Evolutionary conservation across 1,284 basidiomycete genomes (phyloP), one percentile per base, ranked within the genome.

Genomic region (Trametes polyzona): DNA sequence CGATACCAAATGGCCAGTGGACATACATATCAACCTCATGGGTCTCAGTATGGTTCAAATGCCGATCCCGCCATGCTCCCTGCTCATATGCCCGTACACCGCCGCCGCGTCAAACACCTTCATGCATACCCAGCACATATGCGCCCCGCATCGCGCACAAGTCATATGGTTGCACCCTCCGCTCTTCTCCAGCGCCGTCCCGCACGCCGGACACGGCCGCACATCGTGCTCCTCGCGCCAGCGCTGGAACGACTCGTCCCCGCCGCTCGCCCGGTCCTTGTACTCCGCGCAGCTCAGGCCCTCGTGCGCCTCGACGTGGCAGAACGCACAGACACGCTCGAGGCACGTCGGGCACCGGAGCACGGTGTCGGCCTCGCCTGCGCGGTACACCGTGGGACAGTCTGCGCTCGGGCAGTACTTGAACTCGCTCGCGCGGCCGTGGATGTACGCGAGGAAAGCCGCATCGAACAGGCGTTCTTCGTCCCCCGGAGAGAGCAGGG

Each of bases 381-480:
- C 50, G 37, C 70, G 66, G 42, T 73, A 74, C 16, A 72, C 58
- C 24, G 63, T 64, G 40, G 57, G 57, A 50, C 73, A 74, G 47
- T 73, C 63, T 6, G 68, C 64, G 2, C 68, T 71, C 4, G 72
- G 81, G 61, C 82, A 84, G 69, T 80, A 81, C 54, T 76, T 77
- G 58, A 75, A 77, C 27, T 75, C 72, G n/a, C 73, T 64, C 3
- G 73, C 65, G 26, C 67, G 70, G 12, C 68, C 59, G 53, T 76
- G 74, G 51, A 83, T 71, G 67, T 79, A 68, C 0, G 75, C 57
- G 5, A 74, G 59, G 61, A 82, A 78, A 4, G 75, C 70, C 4
- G 70, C 65, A 19, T 73, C 70, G 33, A 81, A 67, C 12, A 82
- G 67, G 1, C 63, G 59, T 17, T 69, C 69, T 62, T 80, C 77